These are phyloP conservation scores for Ustilago shanxiensis DNA, from an alignment of 1,284 basidiomycete species.

Conservation along the genomic window DNA sequence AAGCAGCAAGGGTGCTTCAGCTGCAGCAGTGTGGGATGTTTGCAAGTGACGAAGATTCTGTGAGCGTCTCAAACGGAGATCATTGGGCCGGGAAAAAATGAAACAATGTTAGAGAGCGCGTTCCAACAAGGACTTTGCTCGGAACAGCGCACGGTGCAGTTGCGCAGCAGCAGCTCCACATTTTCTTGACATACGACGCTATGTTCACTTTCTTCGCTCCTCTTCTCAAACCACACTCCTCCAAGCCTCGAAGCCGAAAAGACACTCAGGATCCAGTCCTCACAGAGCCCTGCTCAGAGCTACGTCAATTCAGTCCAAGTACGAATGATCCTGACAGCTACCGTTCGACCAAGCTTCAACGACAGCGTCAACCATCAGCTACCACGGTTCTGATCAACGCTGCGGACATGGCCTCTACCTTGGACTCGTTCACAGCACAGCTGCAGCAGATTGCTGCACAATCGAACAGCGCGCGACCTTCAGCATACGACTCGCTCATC, in stretches of 20 bases:
- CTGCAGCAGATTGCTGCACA: conserved; percentile 42
- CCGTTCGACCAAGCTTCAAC: background rate
- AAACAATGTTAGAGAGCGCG: background rate
- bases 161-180: conserved; percentile 12
- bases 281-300: background rate
- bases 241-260: background rate
- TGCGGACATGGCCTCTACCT: conserved; percentile 20
- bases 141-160: conserved; percentile 8
- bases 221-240: background rate
- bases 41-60: too few relatives aligned
- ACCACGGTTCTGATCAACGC: background rate
- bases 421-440: conserved; percentile 26
- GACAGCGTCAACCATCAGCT: background rate
- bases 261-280: background rate
- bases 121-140: background rate
- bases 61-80: too few relatives aligned
- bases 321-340: background rate
- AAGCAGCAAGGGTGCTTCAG: too few relatives aligned
- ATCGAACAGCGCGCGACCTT: conserved; percentile 30
- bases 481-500: conserved; percentile 33
- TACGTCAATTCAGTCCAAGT: background rate
- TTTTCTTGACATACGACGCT: conserved; percentile 2
- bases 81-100: too few relatives aligned
- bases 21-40: too few relatives aligned
- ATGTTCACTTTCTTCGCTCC: background rate